Conservation (phyloP, 2,329 filamentous ascomycete species). For the Emydomyces testavorans region DNA sequence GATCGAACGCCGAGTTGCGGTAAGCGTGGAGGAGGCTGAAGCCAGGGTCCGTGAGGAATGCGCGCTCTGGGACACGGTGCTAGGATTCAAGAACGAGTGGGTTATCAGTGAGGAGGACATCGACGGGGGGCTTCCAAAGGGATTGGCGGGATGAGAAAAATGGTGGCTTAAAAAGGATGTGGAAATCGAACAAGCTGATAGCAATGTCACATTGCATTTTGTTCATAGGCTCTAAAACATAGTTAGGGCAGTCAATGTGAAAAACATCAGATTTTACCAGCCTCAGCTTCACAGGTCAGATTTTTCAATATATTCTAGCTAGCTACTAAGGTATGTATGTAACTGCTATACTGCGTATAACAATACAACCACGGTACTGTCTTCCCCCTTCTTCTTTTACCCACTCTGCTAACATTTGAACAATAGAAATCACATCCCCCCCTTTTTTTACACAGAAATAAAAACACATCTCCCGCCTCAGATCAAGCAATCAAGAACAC, state of each 20-base stretch:
- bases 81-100: conserved; percentile 16
- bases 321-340: too few relatives aligned
- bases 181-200: too few relatives aligned
- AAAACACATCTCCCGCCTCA: neutral
- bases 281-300: too few relatives aligned
- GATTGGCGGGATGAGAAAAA: neutral
- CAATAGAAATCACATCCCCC: neutral
- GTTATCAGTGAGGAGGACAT: conserved; percentile 16
- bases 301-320: neutral
- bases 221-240: neutral
- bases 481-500: conserved; percentile 18
- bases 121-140: conserved; percentile 17
- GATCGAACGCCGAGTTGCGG: conserved; percentile 18
- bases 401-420: too few relatives aligned
- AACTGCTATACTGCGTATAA: too few relatives aligned
- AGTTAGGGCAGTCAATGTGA: neutral
- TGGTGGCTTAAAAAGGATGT: neutral
- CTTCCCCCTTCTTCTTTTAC: neutral
- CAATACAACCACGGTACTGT: neutral
- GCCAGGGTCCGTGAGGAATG: conserved; percentile 19
- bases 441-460: neutral
- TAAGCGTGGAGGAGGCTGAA: conserved; percentile 13
- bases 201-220: too few relatives aligned
- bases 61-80: conserved; percentile 19
- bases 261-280: neutral